Base-by-base conservation (phyloP, 2,329 filamentous ascomycete genomes). In the Cryphonectria japonica region DNA sequence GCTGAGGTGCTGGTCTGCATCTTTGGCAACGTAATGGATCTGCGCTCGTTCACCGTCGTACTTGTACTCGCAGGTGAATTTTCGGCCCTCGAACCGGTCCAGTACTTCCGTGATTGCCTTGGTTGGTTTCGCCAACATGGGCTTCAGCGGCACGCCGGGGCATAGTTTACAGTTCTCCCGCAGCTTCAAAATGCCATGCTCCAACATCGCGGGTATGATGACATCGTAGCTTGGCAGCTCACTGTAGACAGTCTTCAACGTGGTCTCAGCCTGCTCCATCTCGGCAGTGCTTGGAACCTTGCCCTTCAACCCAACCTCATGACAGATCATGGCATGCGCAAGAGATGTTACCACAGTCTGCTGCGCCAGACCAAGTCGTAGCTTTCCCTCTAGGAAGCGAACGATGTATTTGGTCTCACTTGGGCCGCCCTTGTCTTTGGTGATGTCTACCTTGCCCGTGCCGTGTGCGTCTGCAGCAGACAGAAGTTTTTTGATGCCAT, bases 11-110 rank as follows among this genome's bases (percentile, higher is more conserved):
- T 92, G 84, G 1, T 89, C 84, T 13, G 93, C 88, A 73, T 95
- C 92, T 73, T 94, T 93, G 5, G 95, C 91, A 43, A 98, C 94
- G 76, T 97, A 99, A 79, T 99, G 96, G 66, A 99, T 98, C 79
- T 99, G 96, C n/a, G 96, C 96, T 78, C 96, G 88, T 81, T 99
- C 96, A 65, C 96, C 96, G 77, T 99, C 96, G 78, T 99, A 99
- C 81, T 99, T 99, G 86, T 97, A 99, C 80, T 99, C 96, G 82
- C 96, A 99, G 0, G 96, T 98, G 78, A 99, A 99, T 37, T 92
- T 92, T 78, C 97, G 96, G 74, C 93, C 91, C 79, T 98, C 96
- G 75, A 99, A 99, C 6, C 96, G 93, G 81, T 99, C 95, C 14
- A 99, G 87, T 0, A 99, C 96, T 82, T 99, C 96, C 0, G 95